These are phyloP conservation scores for Auricularia sp. DNA, from an alignment of 768 basidiomycete genomes.

Conservation along the genomic window DNA sequence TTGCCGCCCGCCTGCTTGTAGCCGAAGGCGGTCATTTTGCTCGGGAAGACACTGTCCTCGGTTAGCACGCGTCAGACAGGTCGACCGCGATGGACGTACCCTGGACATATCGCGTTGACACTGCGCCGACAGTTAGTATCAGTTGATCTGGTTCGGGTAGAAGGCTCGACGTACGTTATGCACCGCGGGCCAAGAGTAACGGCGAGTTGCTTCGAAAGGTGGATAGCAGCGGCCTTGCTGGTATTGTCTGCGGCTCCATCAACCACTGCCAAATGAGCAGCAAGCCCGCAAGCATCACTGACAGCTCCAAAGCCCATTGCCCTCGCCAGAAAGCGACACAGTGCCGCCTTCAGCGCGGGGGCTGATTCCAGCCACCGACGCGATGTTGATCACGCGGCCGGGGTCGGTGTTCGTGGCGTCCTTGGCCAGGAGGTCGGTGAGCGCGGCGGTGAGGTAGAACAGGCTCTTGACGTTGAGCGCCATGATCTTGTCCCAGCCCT, in stretches of 20 bases:
- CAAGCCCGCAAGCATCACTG: constrained; percentile 21
- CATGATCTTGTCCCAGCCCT: constrained; percentile 79
- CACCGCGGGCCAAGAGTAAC: constrained; percentile 46
- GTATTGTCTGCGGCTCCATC: constrained; percentile 44
- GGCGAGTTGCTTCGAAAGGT: constrained; percentile 64
- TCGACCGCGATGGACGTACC: constrained; percentile 30
- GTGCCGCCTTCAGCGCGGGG: constrained; percentile 37
- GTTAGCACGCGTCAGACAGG: background rate
- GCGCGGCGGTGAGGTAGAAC: constrained; percentile 48
- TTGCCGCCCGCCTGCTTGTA: constrained; percentile 42
- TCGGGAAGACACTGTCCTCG: constrained; percentile 54
- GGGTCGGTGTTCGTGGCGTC: constrained; percentile 54
- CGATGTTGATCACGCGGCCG: constrained; percentile 73
- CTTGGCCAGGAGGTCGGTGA: constrained; percentile 57
- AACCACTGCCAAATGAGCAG: too few species aligned
- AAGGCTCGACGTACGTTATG: constrained; percentile 48
- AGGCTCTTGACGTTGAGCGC: constrained; percentile 77
- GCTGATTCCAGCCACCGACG: constrained; percentile 53
- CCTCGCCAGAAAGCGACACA: constrained; percentile 34
- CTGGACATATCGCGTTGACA: constrained; percentile 77
- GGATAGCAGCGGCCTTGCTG: constrained; percentile 82
- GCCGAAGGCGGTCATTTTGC: constrained; percentile 75
- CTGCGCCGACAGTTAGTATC: constrained; percentile 23
- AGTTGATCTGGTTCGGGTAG: background rate
- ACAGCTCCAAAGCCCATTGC: constrained; percentile 74